phyloP scores from a whole-genome alignment of 176 grass and related monocot species.

The Musa acuminata region DNA sequence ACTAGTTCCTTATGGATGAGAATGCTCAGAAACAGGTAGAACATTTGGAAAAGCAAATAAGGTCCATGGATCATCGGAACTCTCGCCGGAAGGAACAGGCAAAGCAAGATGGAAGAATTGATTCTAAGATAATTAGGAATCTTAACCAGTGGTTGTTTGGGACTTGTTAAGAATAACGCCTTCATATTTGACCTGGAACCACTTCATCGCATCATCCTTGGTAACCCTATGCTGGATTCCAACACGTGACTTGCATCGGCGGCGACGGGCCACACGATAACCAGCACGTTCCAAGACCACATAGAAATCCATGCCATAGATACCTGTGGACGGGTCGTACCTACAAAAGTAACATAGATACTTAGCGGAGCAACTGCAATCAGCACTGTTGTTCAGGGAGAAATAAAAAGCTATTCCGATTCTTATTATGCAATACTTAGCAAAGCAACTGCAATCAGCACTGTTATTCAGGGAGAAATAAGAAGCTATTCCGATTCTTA shows the following conservation, averaged over 20 bases:
- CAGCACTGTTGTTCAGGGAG: too few species aligned
- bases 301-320: slow-evolving; percentile 65
- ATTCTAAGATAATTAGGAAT: not conserved
- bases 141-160: slow-evolving; percentile 37
- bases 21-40: not conserved
- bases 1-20: not conserved
- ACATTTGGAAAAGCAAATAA: not conserved
- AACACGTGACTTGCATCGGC: slow-evolving; percentile 57
- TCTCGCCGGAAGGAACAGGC: too few species aligned
- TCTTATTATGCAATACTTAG: not conserved
- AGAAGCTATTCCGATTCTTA: too few species aligned
- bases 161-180: slow-evolving; percentile 66
- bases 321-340: slow-evolving; percentile 60
- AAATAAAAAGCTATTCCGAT: too few species aligned
- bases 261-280: slow-evolving; percentile 47
- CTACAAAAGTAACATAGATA: slow-evolving; percentile 12
- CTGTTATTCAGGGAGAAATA: too few species aligned
- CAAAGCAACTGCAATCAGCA: too few species aligned
- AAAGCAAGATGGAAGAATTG: too few species aligned
- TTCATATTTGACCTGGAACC: slow-evolving; percentile 71
- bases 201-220: slow-evolving; percentile 70
- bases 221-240: slow-evolving; percentile 62
- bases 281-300: slow-evolving; percentile 50
- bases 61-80: not conserved
- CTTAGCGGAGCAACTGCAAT: not conserved